Conservation (phyloP, 345 rosid genomes). For the Eucalyptus urophylla region DNA sequence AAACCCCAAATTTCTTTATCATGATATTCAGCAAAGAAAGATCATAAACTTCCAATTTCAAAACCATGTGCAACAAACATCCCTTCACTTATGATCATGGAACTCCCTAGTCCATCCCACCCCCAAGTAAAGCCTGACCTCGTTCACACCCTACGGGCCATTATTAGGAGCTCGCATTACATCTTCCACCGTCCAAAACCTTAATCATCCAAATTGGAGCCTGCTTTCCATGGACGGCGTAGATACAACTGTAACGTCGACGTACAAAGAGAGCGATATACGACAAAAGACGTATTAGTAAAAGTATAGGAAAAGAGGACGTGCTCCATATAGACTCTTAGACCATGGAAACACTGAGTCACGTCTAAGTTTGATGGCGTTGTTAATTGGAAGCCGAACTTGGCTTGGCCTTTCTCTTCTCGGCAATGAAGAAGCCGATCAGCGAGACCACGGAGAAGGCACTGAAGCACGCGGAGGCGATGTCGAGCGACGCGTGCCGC, state of each 20-base stretch:
- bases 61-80: neutral
- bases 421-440: constrained; percentile 30
- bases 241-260: neutral
- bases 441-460: constrained; percentile 46
- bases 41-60: neutral
- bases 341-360: neutral
- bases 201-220: neutral
- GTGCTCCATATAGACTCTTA: neutral
- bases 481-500: constrained; percentile 35
- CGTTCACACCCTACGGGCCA: neutral
- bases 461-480: constrained; percentile 54
- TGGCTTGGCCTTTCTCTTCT: constrained; percentile 35
- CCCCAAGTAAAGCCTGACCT: neutral
- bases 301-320: neutral
- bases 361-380: neutral
- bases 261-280: neutral
- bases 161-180: neutral
- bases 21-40: neutral
- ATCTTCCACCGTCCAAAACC: neutral
- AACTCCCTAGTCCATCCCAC: neutral
- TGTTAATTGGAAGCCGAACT: neutral
- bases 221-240: neutral
- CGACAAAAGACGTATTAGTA: neutral
- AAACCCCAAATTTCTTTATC: neutral
- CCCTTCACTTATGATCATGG: neutral